Conservation (phyloP, 2,329 filamentous ascomycete genomes). For the Sporothrix euskadiensis region DNA sequence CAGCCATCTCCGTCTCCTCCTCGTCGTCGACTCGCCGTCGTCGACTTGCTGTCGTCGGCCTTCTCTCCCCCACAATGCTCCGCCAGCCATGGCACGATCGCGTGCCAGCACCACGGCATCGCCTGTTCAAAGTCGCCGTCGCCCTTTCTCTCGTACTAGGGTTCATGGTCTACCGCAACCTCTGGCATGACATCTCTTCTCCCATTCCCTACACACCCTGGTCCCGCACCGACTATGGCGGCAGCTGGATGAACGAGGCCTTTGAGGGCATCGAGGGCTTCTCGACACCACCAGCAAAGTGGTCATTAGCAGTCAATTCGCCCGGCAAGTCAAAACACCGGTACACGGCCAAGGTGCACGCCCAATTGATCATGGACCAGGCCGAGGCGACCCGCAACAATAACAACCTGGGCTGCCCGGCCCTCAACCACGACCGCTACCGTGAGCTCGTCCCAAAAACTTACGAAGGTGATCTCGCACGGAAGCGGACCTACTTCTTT, state of each 20-base stretch:
- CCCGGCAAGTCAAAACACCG: neutral
- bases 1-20: neutral
- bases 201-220: constrained; percentile 16
- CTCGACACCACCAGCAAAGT: neutral
- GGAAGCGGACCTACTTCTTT: neutral
- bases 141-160: neutral
- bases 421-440: neutral
- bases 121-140: constrained; percentile 1
- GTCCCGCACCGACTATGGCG: constrained; percentile 11
- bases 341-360: neutral
- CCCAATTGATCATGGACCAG: neutral
- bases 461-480: too few species aligned
- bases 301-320: neutral
- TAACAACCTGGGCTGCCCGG: neutral
- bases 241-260: constrained; percentile 16
- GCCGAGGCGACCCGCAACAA: neutral
- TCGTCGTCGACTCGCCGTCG: neutral
- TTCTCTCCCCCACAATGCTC: neutral
- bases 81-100: constrained; percentile 11
- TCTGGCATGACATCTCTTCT: constrained; percentile 20
- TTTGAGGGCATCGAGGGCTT: neutral
- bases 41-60: neutral
- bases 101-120: neutral
- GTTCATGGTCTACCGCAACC: neutral
- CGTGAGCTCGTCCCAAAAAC: neutral